Base-by-base conservation (phyloP, 2,329 filamentous ascomycete species). In the Pseudocercospora vitis region DNA sequence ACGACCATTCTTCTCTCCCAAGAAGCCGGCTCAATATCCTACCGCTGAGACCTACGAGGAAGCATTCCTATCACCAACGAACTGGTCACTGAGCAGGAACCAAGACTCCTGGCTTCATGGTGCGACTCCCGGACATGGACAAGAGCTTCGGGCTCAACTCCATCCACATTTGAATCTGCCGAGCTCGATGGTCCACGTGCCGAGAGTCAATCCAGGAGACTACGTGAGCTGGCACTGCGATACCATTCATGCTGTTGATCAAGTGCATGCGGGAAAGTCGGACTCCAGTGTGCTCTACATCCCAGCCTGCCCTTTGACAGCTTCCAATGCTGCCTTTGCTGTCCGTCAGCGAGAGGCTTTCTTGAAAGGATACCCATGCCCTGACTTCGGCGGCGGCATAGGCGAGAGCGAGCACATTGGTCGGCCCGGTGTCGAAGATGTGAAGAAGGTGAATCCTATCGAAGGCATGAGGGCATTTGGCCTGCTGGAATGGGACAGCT, bases 251-350 rank as follows among this genome's bases (percentile, higher is more conserved):
- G 83, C 89, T 0, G 91, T 96, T 0, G 91, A 96, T 73, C 85
- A 83, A 60, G 77, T 85, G 1, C 91, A 96, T 68, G 71, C 71
- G 1, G 92, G 91, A 1, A 77, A 73, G 1, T 71, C 75, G 0
- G 91, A 96, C 70, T 90, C 88, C 0, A 91, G 86, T 62, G 91
- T 96, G 0, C 66, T 96, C 55, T 96, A 96, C 65, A 95, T 96
- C 51, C 91, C 91, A 0, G 85, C 89, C 0, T 94, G 88, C 50
- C 91, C 91, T 0, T 78, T 90, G 24, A 95, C 90, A 0, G 81
- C 86, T 49, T 73, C 77, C 32, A 96, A 94, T 63, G 84, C 87
- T 0, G 72, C 80, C 18, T 94, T 91, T 66, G 75, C 92, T 1
- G 78, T 73, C 1, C 78, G 82, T 12, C 90, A 95, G 73, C 80